Conservation (phyloP, 345 rosid species). For the Conringia planisiliqua region DNA sequence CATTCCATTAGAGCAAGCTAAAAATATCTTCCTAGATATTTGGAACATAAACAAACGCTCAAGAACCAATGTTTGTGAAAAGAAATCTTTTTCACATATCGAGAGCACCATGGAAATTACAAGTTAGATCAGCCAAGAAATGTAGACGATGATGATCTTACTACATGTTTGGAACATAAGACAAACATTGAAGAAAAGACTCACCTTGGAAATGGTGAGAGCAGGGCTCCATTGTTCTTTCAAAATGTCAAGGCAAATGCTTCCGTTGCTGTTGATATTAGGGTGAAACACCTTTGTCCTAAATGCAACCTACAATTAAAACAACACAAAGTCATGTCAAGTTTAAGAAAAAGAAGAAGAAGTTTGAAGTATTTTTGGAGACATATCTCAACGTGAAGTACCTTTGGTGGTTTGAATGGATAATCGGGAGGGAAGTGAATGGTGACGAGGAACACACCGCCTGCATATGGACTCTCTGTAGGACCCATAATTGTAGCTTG, state of each 20-base stretch:
- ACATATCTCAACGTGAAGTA: neutral
- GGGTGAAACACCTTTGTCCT: slow-evolving; percentile 27
- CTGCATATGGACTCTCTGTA: slow-evolving; percentile 21
- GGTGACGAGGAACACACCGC: slow-evolving; percentile 30
- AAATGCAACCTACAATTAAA: slow-evolving; percentile 19
- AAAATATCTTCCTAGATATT: neutral
- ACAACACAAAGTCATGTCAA: neutral
- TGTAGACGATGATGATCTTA: neutral
- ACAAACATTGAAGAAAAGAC: neutral
- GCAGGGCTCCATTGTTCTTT: slow-evolving; percentile 31
- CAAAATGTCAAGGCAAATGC: slow-evolving; percentile 29
- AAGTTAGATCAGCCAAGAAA: neutral
- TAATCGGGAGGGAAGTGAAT: slow-evolving; percentile 54
- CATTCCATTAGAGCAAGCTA: neutral
- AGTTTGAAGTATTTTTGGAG: neutral
- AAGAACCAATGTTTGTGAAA: neutral
- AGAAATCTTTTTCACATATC: neutral
- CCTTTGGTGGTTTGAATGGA: slow-evolving; percentile 32
- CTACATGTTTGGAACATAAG: neutral
- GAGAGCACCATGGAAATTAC: neutral
- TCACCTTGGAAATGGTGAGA: slow-evolving; percentile 27
- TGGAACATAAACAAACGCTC: neutral
- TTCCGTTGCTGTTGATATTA: slow-evolving; percentile 28
- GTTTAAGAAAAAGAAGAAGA: neutral
- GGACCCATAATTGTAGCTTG: slow-evolving; percentile 27